Percentiles rank a stretch among this genome's conserved stretches.
Evolutionary conservation across 2,329 filamentous ascomycete genomes (phyloP).

Genomic region (Colletotrichum neosansevieriae): DNA sequence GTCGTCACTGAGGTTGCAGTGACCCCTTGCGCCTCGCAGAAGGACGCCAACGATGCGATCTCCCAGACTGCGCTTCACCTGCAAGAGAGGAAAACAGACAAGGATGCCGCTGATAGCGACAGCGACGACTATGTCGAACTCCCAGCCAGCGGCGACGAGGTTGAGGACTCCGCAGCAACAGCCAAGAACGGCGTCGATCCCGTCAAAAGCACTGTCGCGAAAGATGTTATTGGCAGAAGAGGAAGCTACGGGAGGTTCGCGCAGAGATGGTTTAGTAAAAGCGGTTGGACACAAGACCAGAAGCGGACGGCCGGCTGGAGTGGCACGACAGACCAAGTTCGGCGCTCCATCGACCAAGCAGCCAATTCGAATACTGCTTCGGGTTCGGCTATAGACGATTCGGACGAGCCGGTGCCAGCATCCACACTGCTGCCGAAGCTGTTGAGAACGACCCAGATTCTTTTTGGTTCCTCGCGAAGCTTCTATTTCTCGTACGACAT

Average conservation of each 20-base stretch:
- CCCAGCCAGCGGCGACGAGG: constrained; percentile 53
- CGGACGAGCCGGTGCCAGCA: constrained; percentile 45
- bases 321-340: constrained; percentile 46
- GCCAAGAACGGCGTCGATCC: constrained; percentile 46
- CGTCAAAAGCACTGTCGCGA: constrained; percentile 75
- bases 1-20: constrained; percentile 89
- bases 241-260: constrained; percentile 92
- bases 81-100: constrained; percentile 53
- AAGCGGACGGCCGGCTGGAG: constrained; percentile 78
- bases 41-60: constrained; percentile 80
- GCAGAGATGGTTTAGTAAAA: constrained; percentile 89
- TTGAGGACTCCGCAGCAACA: constrained; percentile 55
- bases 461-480: constrained; percentile 84
- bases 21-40: constrained; percentile 85
- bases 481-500: constrained; percentile 98
- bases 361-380: constrained; percentile 39
- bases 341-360: constrained; percentile 35
- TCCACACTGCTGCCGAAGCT: constrained; percentile 82
- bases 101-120: constrained; percentile 57
- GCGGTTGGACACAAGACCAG: constrained; percentile 81
- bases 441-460: constrained; percentile 83
- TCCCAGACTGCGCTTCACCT: constrained; percentile 65
- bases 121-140: constrained; percentile 60
- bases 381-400: constrained; percentile 56
- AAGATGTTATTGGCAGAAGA: constrained; percentile 87